These are phyloP conservation scores for Silene coronaria DNA, from an alignment of 179 eudicot genomes.

Conservation along the genomic window DNA sequence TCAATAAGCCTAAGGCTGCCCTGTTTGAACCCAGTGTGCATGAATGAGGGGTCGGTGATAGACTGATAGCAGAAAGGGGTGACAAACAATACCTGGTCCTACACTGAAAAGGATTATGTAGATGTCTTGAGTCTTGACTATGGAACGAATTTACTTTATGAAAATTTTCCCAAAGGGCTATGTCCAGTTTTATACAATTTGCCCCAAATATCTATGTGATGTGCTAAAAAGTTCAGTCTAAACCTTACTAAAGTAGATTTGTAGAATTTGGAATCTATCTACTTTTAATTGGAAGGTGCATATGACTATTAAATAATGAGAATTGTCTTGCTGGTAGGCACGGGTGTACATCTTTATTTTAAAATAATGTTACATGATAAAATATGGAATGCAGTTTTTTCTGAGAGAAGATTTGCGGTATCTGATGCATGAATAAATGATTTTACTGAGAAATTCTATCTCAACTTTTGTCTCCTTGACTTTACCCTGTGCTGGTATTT, in stretches of 20 bases:
- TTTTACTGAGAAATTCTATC: not conserved
- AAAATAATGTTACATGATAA: not conserved
- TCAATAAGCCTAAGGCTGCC: not conserved
- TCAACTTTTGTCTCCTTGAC: not conserved
- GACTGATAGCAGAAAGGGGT: not conserved
- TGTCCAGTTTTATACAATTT: not conserved
- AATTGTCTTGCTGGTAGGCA: not conserved
- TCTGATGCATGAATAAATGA: not conserved
- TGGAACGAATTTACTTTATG: not conserved
- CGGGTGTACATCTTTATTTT: not conserved
- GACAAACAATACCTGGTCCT: not conserved
- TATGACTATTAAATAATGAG: not conserved
- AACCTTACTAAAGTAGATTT: not conserved
- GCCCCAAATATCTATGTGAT: not conserved
- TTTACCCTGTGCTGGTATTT: conserved; percentile 14
- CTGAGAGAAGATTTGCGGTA: not conserved
- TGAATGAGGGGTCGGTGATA: not conserved
- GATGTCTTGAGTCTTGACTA: not conserved
- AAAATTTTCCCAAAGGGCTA: not conserved
- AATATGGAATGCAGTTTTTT: not conserved
- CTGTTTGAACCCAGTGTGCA: not conserved
- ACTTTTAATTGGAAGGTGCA: not conserved
- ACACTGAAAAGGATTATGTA: not conserved
- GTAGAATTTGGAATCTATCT: not conserved
- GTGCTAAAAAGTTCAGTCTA: not conserved